phyloP scores from a whole-genome alignment of 306 rosid species.

The Chamaecrista fasciculata region DNA sequence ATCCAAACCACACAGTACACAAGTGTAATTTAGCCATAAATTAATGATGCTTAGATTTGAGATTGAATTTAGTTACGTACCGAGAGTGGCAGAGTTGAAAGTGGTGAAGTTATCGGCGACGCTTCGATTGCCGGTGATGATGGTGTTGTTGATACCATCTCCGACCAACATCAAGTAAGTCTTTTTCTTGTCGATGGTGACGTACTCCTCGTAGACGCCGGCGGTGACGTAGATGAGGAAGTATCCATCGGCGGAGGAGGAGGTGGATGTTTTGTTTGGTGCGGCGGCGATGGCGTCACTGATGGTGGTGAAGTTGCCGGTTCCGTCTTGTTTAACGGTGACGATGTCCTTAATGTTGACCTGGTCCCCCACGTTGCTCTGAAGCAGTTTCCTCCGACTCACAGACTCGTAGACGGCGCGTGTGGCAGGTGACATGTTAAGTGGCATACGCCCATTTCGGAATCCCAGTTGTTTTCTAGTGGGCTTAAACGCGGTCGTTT shows the following conservation, averaged over 20 bases:
- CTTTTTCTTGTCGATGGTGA: conserved; percentile 64
- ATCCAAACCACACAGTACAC: too few species aligned
- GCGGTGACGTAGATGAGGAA: conserved; percentile 76
- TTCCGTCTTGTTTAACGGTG: conserved; percentile 72
- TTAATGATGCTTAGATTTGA: too few species aligned
- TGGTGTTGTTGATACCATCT: conserved; percentile 77
- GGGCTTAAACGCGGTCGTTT: conserved; percentile 23
- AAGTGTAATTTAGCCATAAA: too few species aligned
- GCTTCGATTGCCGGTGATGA: conserved; percentile 78
- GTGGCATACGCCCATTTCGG: conserved; percentile 60
- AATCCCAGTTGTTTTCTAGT: conserved; percentile 42
- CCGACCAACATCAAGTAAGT: conserved; percentile 76
- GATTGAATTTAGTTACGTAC: too few species aligned
- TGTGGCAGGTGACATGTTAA: conserved; percentile 58
- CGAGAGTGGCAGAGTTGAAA: conserved; percentile 84
- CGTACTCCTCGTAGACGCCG: conserved; percentile 77
- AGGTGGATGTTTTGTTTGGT: conserved; percentile 60
- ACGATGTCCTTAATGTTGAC: conserved; percentile 61
- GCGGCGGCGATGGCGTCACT: conserved; percentile 79
- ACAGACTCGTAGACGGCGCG: conserved; percentile 60
- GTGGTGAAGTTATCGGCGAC: conserved; percentile 84
- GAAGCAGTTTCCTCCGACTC: conserved; percentile 58
- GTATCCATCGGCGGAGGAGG: conserved; percentile 50
- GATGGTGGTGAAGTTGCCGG: conserved; percentile 72
- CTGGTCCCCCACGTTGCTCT: conserved; percentile 14